A percentile compares a stretch with the other conserved stretches of the same genome.
Conservation (phyloP, 2,329 filamentous ascomycete genomes). For the Seiridium unicorne region DNA sequence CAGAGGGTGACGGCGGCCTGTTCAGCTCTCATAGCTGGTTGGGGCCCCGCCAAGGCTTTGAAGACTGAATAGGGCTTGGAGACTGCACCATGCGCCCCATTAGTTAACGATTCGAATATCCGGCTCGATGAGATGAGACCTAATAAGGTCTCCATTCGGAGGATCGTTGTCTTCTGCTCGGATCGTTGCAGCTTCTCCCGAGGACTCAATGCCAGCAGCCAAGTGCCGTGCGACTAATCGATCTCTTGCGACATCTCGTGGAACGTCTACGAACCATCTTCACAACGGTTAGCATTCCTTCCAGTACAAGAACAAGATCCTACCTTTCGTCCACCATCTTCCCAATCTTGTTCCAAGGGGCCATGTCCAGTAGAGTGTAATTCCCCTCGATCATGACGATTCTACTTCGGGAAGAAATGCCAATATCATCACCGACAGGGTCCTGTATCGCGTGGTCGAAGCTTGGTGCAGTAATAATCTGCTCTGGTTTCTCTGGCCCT, state of each 20-base stretch:
- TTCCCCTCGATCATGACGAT: slow-evolving; percentile 53
- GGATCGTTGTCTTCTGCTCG: slow-evolving; percentile 27
- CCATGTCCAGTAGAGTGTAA: slow-evolving; percentile 43
- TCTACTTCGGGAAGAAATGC: slow-evolving; percentile 35
- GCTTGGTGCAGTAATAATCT: slow-evolving; percentile 31
- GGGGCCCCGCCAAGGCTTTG: slow-evolving; percentile 11
- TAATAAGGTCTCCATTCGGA: slow-evolving; percentile 25
- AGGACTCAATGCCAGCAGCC: slow-evolving; percentile 24
- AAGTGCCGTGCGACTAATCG: slow-evolving; percentile 24
- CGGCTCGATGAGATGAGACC: slow-evolving; percentile 20
- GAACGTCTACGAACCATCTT: slow-evolving; percentile 27
- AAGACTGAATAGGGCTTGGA: not conserved
- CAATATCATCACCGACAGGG: slow-evolving; percentile 29
- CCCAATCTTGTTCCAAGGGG: slow-evolving; percentile 36
- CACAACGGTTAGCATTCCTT: slow-evolving; percentile 8
- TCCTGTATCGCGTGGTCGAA: slow-evolving; percentile 52
- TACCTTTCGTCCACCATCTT: slow-evolving; percentile 39
- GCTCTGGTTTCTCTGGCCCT: slow-evolving; percentile 12
- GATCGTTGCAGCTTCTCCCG: slow-evolving; percentile 17
- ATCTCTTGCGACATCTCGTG: slow-evolving; percentile 16
- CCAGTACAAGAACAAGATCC: not conserved
- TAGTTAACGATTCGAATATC: slow-evolving; percentile 23
- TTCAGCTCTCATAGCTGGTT: slow-evolving; percentile 21
- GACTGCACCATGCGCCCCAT: not conserved
- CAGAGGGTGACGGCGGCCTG: slow-evolving; percentile 16